These are phyloP conservation scores for Macadamia integrifolia DNA, from an alignment of 164 flowering plant species.

Conservation along the genomic window DNA sequence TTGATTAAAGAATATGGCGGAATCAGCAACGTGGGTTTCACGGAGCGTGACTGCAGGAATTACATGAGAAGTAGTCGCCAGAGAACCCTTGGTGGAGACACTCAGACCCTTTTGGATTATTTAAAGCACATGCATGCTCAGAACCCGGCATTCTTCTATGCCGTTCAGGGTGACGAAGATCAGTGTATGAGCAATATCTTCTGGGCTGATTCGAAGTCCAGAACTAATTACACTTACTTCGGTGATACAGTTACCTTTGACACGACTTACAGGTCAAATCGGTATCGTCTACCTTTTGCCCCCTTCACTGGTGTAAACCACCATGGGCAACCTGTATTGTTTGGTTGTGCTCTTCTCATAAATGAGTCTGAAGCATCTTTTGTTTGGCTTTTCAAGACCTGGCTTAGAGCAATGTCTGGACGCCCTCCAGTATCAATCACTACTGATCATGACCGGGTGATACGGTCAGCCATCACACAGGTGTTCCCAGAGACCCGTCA, in stretches of 20 bases:
- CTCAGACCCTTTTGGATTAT: slow-evolving; percentile 29
- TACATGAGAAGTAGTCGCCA: slow-evolving; percentile 39
- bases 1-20: slow-evolving; percentile 34
- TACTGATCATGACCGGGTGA: slow-evolving; percentile 68
- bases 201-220: slow-evolving; percentile 76
- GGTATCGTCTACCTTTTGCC: slow-evolving; percentile 77
- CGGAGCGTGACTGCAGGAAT: slow-evolving; percentile 34
- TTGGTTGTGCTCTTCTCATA: slow-evolving; percentile 82
- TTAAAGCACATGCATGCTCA: slow-evolving; percentile 31
- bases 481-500: slow-evolving; percentile 78
- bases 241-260: slow-evolving; percentile 88
- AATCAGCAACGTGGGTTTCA: slow-evolving; percentile 34
- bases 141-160: slow-evolving; percentile 55
- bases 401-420: slow-evolving; percentile 76
- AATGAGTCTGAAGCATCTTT: slow-evolving; percentile 74
- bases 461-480: slow-evolving; percentile 56
- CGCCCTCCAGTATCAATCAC: slow-evolving; percentile 62
- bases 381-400: slow-evolving; percentile 71
- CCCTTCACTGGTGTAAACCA: slow-evolving; percentile 82
- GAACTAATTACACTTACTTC: slow-evolving; percentile 56
- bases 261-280: slow-evolving; percentile 70
- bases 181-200: slow-evolving; percentile 53
- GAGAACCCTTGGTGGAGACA: slow-evolving; percentile 35
- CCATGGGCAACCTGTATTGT: slow-evolving; percentile 76
- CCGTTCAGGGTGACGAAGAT: slow-evolving; percentile 67